Percentiles rank a stretch among this genome's conserved stretches.
phyloP scores from a whole-genome alignment of 306 rosid species.

The Begonia masoniana region DNA sequence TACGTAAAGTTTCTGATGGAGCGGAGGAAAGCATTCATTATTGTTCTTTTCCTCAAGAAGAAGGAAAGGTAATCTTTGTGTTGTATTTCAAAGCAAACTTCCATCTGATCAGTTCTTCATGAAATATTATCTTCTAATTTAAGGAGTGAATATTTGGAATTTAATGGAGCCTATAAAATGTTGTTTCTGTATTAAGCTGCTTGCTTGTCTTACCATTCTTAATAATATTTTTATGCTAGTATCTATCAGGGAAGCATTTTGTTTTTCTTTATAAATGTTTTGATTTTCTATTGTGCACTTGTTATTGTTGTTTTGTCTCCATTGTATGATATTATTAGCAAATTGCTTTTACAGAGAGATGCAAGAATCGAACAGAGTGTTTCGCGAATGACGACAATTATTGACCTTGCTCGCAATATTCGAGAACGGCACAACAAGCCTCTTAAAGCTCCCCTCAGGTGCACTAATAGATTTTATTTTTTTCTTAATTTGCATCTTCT shows the following conservation, averaged over 20 bases:
- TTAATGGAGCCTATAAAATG: no score
- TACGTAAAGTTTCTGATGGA: conserved; percentile 59
- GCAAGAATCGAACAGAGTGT: conserved; percentile 88
- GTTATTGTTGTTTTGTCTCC: background rate
- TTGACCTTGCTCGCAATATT: conserved; percentile 90
- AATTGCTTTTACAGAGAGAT: conserved; percentile 39
- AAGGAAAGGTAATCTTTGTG: conserved; percentile 50
- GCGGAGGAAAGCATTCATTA: conserved; percentile 77
- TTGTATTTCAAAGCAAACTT: background rate
- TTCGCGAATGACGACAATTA: conserved; percentile 81
- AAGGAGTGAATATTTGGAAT: background rate
- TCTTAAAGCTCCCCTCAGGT: conserved; percentile 92
- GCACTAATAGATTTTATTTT: background rate
- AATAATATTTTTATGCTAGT: no score
- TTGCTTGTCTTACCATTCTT: no score
- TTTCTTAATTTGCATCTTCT: background rate
- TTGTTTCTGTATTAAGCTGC: no score
- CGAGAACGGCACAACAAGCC: conserved; percentile 95
- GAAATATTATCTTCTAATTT: background rate
- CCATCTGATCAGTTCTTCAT: background rate
- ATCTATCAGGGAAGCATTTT: no score
- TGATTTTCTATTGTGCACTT: background rate
- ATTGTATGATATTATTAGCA: conserved; percentile 6
- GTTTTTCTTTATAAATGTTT: background rate
- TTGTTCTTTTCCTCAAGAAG: conserved; percentile 72